Evolutionary conservation across 1,139 yeast genomes (phyloP).

Genomic region (Petasospora rhodanensis): DNA sequence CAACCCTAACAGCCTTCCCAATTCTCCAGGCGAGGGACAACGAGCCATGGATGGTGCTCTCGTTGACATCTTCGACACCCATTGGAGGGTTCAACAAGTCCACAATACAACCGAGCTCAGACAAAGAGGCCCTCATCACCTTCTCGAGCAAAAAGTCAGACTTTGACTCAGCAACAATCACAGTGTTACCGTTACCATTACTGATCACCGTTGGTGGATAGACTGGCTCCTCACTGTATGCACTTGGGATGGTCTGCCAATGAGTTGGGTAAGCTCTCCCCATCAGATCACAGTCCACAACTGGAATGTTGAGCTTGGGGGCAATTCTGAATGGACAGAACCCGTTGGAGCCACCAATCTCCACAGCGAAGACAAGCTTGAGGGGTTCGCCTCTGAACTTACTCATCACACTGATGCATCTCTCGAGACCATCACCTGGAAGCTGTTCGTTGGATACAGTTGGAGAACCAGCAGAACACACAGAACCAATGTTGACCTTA

Average conservation of each 20-base stretch:
- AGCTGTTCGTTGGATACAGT: slow-evolving; percentile 40
- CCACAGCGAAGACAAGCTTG: slow-evolving; percentile 34
- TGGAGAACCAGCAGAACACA: slow-evolving; percentile 43
- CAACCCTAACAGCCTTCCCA: slow-evolving; percentile 38
- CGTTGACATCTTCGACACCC: slow-evolving; percentile 25
- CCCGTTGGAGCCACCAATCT: slow-evolving; percentile 43
- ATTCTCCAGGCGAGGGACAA: slow-evolving; percentile 44
- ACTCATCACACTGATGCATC: slow-evolving; percentile 30
- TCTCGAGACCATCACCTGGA: slow-evolving; percentile 32
- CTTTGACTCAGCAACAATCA: slow-evolving; percentile 33
- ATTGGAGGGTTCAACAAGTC: slow-evolving; percentile 36
- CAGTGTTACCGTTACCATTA: slow-evolving; percentile 41
- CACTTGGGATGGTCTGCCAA: slow-evolving; percentile 35
- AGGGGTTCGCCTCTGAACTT: slow-evolving; percentile 26
- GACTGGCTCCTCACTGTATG: slow-evolving; percentile 24
- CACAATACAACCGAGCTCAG: slow-evolving; percentile 37
- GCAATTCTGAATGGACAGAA: slow-evolving; percentile 31
- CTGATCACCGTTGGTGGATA: slow-evolving; percentile 34
- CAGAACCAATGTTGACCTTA: slow-evolving; percentile 20
- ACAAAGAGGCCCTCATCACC: slow-evolving; percentile 37
- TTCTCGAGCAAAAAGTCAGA: slow-evolving; percentile 34
- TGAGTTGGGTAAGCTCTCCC: slow-evolving; percentile 44
- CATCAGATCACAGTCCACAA: slow-evolving; percentile 40
- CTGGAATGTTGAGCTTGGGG: slow-evolving; percentile 32
- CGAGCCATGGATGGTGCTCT: slow-evolving; percentile 31